phyloP scores from a whole-genome alignment of 345 rosid genomes.

The Eucalyptus erythrocorys region DNA sequence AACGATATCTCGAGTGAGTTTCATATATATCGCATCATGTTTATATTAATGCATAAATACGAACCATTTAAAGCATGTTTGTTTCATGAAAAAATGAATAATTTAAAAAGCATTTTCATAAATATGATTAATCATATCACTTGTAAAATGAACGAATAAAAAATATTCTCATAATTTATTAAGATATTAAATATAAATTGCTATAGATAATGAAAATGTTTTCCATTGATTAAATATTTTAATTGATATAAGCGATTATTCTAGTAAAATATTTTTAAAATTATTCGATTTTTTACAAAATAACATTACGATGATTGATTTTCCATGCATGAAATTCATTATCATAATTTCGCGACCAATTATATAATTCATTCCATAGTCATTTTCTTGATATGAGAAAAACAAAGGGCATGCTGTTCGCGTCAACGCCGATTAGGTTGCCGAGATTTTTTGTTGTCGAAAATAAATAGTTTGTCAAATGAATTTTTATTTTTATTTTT shows the following conservation, averaged over 20 bases:
- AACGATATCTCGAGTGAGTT: no score
- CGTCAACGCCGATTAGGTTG: not conserved
- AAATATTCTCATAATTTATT: no score
- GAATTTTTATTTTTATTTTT: no score
- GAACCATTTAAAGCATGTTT: not conserved
- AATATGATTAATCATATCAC: not conserved
- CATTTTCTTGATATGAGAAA: not conserved
- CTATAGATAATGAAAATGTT: not conserved
- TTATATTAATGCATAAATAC: not conserved
- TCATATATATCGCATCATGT: no score
- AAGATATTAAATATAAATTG: no score
- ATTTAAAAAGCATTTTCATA: not conserved
- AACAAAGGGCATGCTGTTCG: not conserved
- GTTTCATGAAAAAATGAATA: fast-evolving
- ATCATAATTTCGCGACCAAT: not conserved
- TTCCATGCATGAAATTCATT: not conserved
- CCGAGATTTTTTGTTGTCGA: no score
- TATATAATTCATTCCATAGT: not conserved
- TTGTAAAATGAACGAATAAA: fast-evolving
- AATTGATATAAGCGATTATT: no score
- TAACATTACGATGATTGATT: not conserved
- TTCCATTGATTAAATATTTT: no score
- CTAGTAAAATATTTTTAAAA: no score
- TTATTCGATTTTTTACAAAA: not conserved
- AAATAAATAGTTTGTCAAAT: no score